These are phyloP conservation scores for Auricularia sp. DNA, from an alignment of 768 basidiomycete species.

Conservation along the genomic window DNA sequence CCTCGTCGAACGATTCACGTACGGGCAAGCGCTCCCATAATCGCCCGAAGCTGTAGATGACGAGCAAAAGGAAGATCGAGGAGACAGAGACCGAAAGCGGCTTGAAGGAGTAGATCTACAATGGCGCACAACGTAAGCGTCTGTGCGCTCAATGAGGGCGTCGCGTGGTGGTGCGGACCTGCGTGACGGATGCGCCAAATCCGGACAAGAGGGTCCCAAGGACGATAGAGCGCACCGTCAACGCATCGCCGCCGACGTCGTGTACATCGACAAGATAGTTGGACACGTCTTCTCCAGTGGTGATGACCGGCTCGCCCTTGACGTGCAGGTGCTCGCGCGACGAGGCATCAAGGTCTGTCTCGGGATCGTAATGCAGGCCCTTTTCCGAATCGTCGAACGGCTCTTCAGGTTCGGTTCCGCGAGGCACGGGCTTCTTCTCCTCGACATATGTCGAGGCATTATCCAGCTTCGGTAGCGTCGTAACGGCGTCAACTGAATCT, in stretches of 20 bases:
- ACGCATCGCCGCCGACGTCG: constrained; percentile 45
- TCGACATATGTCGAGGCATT: too few relatives aligned
- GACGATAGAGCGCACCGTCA: constrained; percentile 46
- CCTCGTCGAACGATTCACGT: constrained; percentile 27
- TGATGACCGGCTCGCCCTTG: constrained; percentile 10
- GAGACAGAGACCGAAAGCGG: constrained; percentile 42
- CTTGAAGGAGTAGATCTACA: constrained; percentile 50
- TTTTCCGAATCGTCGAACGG: background rate
- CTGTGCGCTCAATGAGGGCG: background rate
- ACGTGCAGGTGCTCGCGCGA: background rate
- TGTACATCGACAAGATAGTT: constrained; percentile 42
- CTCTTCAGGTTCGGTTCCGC: too few relatives aligned
- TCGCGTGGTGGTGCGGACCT: constrained; percentile 26
- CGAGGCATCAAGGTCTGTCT: background rate
- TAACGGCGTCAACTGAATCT: too few relatives aligned
- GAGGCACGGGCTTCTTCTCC: too few relatives aligned
- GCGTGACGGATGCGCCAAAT: constrained; percentile 45
- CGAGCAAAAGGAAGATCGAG: constrained; percentile 45
- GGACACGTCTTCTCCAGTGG: constrained; percentile 13
- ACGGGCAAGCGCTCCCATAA: constrained; percentile 30
- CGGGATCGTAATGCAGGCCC: background rate
- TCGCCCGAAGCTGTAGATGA: constrained; percentile 41
- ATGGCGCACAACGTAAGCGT: background rate
- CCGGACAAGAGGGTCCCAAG: constrained; percentile 49
- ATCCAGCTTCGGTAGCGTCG: too few relatives aligned